Percentiles rank a stretch among this genome's conserved stretches.
phyloP scores from a whole-genome alignment of 306 rosid genomes.

The Purshia tridentata region DNA sequence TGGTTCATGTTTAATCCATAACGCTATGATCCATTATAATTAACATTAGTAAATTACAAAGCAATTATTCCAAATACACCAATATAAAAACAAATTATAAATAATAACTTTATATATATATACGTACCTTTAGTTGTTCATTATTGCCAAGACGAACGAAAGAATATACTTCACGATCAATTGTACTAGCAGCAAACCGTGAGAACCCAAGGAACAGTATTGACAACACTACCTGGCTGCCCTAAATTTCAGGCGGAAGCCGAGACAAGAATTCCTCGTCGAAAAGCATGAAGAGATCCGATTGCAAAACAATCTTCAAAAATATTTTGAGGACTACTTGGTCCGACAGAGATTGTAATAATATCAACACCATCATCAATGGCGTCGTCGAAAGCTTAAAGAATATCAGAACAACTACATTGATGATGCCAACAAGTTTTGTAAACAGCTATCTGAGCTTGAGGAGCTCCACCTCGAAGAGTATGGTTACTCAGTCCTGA shows the following conservation, averaged over 20 bases:
- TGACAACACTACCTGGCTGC: not conserved
- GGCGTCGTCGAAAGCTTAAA: conserved; percentile 9
- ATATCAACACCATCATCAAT: conserved; percentile 18
- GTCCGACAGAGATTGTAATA: conserved; percentile 7
- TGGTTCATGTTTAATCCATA: not conserved
- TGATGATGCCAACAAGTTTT: not conserved
- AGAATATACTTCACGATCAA: not conserved
- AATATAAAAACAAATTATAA: too few species aligned
- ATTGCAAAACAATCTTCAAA: conserved; percentile 1
- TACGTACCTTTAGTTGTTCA: not conserved
- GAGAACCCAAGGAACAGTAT: conserved; percentile 6
- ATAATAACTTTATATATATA: too few species aligned
- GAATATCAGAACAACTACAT: conserved; percentile 2
- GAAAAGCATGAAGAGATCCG: conserved; percentile 5
- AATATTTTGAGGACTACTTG: not conserved
- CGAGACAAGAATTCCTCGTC: conserved; percentile 2
- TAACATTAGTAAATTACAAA: not conserved
- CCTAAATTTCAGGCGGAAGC: conserved; percentile 2
- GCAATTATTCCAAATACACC: not conserved
- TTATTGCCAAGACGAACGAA: not conserved
- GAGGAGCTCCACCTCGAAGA: conserved; percentile 14
- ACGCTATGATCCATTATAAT: not conserved
- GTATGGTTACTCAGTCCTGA: not conserved
- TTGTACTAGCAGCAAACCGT: conserved; percentile 13
- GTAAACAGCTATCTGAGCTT: conserved; percentile 1